Percentiles rank a stretch among this genome's conserved stretches.
These are phyloP conservation scores for Cytospora piceicola DNA, from an alignment of 2,329 filamentous ascomycete species.

Conservation along the genomic window DNA sequence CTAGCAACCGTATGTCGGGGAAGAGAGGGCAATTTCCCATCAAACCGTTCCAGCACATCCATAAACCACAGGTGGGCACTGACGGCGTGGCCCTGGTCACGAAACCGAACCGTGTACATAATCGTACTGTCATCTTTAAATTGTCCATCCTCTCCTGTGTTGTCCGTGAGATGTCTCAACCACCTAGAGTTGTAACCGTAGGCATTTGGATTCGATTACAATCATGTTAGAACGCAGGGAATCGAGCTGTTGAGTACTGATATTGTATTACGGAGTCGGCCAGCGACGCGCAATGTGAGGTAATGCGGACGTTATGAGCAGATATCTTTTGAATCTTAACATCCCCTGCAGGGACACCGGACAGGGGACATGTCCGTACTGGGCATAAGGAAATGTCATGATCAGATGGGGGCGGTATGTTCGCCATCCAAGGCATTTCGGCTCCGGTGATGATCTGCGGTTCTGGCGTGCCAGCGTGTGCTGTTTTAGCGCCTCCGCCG, in stretches of 20 bases:
- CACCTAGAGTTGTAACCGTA: slow-evolving; percentile 15
- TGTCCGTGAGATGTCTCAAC: slow-evolving; percentile 12
- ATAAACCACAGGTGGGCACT: slow-evolving; percentile 14
- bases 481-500: slow-evolving; percentile 19
- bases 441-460: slow-evolving; percentile 7
- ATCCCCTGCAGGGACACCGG: slow-evolving; percentile 21
- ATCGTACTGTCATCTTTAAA: slow-evolving; percentile 3
- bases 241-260: slow-evolving; percentile 17
- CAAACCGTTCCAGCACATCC: not conserved
- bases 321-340: slow-evolving; percentile 21
- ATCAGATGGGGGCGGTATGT: slow-evolving; percentile 17
- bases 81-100: slow-evolving; percentile 17
- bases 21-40: slow-evolving; percentile 8
- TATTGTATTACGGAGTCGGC: slow-evolving; percentile 18
- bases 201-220: slow-evolving; percentile 15
- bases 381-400: slow-evolving; percentile 13
- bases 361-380: slow-evolving; percentile 10
- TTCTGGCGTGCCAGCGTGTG: too few relatives aligned
- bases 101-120: slow-evolving; percentile 10
- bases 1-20: slow-evolving; percentile 11
- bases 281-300: slow-evolving; percentile 21
- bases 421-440: too few relatives aligned
- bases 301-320: slow-evolving; percentile 29
- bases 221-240: slow-evolving; percentile 20
- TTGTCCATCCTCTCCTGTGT: slow-evolving; percentile 17